phyloP scores from a whole-genome alignment of 148 eudicot genomes.

The Silene conica region DNA sequence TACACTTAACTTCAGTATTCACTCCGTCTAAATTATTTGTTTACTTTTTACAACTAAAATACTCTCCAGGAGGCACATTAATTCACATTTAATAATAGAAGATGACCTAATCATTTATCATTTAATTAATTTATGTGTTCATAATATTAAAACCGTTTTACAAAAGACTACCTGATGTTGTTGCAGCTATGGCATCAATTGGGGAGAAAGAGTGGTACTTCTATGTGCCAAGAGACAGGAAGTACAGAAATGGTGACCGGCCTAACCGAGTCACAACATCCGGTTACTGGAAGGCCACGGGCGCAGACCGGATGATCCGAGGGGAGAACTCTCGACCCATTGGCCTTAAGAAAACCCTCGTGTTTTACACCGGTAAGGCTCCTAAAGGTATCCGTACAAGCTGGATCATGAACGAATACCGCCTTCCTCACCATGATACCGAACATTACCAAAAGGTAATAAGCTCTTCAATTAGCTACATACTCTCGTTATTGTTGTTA shows the following conservation, averaged over 20 bases:
- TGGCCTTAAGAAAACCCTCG: constrained; percentile 83
- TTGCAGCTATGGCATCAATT: constrained; percentile 77
- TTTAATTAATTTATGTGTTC: no score
- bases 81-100: constrained; percentile 9
- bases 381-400: constrained; percentile 86
- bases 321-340: constrained; percentile 51
- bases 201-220: constrained; percentile 97
- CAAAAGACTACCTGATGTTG: neutral
- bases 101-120: constrained; percentile 2
- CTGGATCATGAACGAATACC: constrained; percentile 97
- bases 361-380: constrained; percentile 86
- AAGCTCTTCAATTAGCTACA: neutral
- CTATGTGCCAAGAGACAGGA: constrained; percentile 84
- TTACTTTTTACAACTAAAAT: no score
- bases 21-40: no score
- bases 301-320: constrained; percentile 79
- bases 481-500: neutral
- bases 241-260: constrained; percentile 84
- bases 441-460: constrained; percentile 88
- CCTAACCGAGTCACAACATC: constrained; percentile 87
- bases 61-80: no score
- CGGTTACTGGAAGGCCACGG: constrained; percentile 95
- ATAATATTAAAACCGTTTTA: neutral
- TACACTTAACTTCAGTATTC: no score
- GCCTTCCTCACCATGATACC: constrained; percentile 83